These are phyloP conservation scores for Penicillium herquei DNA, from an alignment of 495 filamentous ascomycete genomes.

Conservation along the genomic window DNA sequence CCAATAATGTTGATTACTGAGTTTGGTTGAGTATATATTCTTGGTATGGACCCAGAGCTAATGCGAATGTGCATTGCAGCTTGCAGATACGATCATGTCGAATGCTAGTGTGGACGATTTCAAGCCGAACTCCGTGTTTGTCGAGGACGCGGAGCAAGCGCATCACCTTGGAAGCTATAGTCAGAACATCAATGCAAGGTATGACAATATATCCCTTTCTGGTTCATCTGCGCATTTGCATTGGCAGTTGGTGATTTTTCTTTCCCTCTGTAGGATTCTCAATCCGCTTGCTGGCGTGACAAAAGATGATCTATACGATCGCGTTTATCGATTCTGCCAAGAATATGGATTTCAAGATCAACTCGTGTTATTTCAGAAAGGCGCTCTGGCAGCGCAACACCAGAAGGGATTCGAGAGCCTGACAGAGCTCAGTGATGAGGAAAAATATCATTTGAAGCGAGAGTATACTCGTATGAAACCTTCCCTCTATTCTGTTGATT, in stretches of 20 bases:
- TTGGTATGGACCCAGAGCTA: background rate
- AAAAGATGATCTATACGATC: slow-evolving; percentile 43
- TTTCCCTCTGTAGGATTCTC: slow-evolving; percentile 42
- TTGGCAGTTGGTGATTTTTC: background rate
- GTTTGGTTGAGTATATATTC: slow-evolving; percentile 11
- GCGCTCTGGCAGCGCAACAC: slow-evolving; percentile 59
- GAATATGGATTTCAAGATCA: slow-evolving; percentile 44
- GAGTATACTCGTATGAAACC: slow-evolving; percentile 43
- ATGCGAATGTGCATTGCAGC: background rate
- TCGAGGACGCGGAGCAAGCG: slow-evolving; percentile 15
- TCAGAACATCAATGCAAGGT: slow-evolving; percentile 16
- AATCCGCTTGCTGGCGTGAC: slow-evolving; percentile 57
- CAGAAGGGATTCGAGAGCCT: slow-evolving; percentile 53
- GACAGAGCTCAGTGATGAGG: slow-evolving; percentile 52
- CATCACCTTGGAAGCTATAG: slow-evolving; percentile 11
- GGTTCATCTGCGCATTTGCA: too few relatives aligned
- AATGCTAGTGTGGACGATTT: slow-evolving; percentile 12
- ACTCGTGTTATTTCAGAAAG: slow-evolving; percentile 48
- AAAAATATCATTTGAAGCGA: slow-evolving; percentile 48
- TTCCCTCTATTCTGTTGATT: background rate
- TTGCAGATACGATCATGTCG: slow-evolving; percentile 10
- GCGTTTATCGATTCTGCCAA: slow-evolving; percentile 54
- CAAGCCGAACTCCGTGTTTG: slow-evolving; percentile 12
- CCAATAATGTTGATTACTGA: slow-evolving; percentile 3
- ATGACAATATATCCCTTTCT: background rate